Conservation (phyloP, 1,284 basidiomycete genomes). For the Irpex rosettiformis region DNA sequence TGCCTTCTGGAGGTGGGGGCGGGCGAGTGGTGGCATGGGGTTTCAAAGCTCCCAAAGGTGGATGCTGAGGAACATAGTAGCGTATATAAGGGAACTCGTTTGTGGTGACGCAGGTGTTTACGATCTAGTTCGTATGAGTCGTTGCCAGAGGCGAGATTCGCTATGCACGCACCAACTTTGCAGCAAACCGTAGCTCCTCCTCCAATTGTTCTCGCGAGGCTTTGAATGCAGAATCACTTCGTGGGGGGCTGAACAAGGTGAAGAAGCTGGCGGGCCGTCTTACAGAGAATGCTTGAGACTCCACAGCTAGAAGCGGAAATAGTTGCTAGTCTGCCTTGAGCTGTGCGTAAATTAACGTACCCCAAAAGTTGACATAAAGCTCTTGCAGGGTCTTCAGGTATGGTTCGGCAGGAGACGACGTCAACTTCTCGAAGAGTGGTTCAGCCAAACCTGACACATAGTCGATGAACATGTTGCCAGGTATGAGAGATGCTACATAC, state of each 20-base stretch:
- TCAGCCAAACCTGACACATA: constrained; percentile 61
- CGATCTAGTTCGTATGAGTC: constrained; percentile 49
- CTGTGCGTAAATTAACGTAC: constrained; percentile 41
- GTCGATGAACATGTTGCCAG: neutral
- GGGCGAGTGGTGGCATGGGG: constrained; percentile 57
- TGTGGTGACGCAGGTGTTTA: constrained; percentile 88
- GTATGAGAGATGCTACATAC: constrained; percentile 22
- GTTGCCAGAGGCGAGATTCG: neutral
- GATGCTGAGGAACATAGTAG: constrained; percentile 87
- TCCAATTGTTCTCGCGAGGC: constrained; percentile 67
- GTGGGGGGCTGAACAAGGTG: constrained; percentile 81
- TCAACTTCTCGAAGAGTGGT: constrained; percentile 69
- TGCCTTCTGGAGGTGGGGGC: constrained; percentile 59
- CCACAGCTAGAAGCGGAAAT: constrained; percentile 54
- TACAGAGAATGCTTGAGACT: constrained; percentile 81
- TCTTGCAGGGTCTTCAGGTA: constrained; percentile 74
- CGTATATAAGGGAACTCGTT: constrained; percentile 95
- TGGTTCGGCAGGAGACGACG: constrained; percentile 67
- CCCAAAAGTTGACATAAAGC: constrained; percentile 87
- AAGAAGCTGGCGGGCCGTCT: constrained; percentile 79
- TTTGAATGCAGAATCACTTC: constrained; percentile 58
- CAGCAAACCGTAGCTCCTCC: constrained; percentile 78
- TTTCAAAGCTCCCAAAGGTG: constrained; percentile 83
- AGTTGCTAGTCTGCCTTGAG: neutral
- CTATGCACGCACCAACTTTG: constrained; percentile 52